A percentile compares a stretch with the other conserved stretches of the same genome.
phyloP scores from a whole-genome alignment of 345 rosid species.

The Populus nigra region DNA sequence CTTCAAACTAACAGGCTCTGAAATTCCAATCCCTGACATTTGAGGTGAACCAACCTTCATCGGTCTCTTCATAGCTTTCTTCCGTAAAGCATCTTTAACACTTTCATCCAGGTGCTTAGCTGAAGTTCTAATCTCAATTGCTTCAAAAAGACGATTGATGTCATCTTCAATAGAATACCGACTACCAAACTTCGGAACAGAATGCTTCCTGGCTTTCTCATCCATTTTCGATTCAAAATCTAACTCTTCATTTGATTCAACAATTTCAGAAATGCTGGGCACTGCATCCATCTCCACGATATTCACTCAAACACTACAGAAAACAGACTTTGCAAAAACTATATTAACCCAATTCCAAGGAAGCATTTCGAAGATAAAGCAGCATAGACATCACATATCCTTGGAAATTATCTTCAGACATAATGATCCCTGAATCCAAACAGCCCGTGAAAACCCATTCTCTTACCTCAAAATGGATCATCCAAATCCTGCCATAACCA shows the following conservation, averaged over 20 bases:
- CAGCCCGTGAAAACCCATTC: slow-evolving; percentile 8
- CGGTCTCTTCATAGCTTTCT: slow-evolving; percentile 72
- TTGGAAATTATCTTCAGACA: slow-evolving; percentile 26
- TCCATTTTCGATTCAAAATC: slow-evolving; percentile 23
- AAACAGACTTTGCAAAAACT: slow-evolving; percentile 2
- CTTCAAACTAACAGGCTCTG: slow-evolving; percentile 69
- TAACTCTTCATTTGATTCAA: slow-evolving; percentile 46
- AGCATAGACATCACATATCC: slow-evolving; percentile 19
- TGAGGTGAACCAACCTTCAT: slow-evolving; percentile 57
- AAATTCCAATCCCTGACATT: slow-evolving; percentile 60
- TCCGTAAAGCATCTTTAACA: slow-evolving; percentile 40
- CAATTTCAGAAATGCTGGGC: slow-evolving; percentile 51
- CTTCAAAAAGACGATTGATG: slow-evolving; percentile 64
- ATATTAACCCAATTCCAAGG: slow-evolving; percentile 43
- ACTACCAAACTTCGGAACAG: slow-evolving; percentile 31
- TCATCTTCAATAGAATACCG: slow-evolving; percentile 67
- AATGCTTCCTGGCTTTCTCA: slow-evolving; percentile 27
- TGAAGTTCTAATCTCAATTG: slow-evolving; percentile 49
- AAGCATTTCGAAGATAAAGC: slow-evolving; percentile 19
- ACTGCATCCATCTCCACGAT: slow-evolving; percentile 32
- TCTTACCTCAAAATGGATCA: slow-evolving; percentile 24
- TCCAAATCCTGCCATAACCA: slow-evolving; percentile 36
- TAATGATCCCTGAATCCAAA: slow-evolving; percentile 27
- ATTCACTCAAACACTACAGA: slow-evolving; percentile 20
- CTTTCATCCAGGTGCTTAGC: slow-evolving; percentile 34